A percentile compares a stretch with the other conserved stretches of the same genome.
These are phyloP conservation scores for Phytophthora ramorum DNA, from an alignment of 352 stramenopile species.

Conservation along the genomic window DNA sequence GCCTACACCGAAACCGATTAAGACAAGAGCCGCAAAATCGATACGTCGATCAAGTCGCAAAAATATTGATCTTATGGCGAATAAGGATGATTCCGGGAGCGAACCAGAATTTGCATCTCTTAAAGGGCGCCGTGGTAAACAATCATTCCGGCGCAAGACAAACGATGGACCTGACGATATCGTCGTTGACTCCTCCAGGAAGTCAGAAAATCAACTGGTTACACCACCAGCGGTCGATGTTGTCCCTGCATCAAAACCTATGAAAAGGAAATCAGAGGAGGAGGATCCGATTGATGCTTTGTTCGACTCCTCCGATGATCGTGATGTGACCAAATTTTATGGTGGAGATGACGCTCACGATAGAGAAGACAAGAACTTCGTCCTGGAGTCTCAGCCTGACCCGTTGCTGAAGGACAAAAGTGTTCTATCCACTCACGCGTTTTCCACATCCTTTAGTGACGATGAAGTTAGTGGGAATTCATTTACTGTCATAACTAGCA, in stretches of 20 bases:
- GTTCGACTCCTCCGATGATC: slow-evolving; percentile 61
- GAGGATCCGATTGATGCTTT: slow-evolving; percentile 73
- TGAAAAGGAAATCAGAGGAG: slow-evolving; percentile 15
- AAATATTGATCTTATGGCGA: slow-evolving; percentile 12
- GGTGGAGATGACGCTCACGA: slow-evolving; percentile 7
- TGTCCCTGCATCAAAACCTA: slow-evolving; percentile 10
- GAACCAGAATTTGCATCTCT: slow-evolving; percentile 30
- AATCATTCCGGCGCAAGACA: slow-evolving; percentile 8
- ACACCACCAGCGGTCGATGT: slow-evolving; percentile 10
- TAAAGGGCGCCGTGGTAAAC: slow-evolving; percentile 23
- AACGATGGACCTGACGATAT: slow-evolving; percentile 5
- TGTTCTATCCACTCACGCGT: neutral
- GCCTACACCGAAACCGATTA: slow-evolving; percentile 8
- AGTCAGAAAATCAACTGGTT: slow-evolving; percentile 9
- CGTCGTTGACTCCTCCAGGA: neutral
- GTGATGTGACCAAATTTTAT: slow-evolving; percentile 49
- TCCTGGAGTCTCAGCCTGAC: neutral
- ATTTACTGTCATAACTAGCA: neutral
- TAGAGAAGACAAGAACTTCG: neutral
- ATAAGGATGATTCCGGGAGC: slow-evolving; percentile 13
- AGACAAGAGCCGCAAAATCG: slow-evolving; percentile 9
- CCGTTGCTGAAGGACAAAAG: slow-evolving; percentile 3
- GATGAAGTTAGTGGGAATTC: slow-evolving; percentile 10
- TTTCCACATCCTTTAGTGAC: slow-evolving; percentile 10
- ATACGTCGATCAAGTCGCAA: slow-evolving; percentile 28